A percentile compares a stretch with the other conserved stretches of the same genome.
Evolutionary conservation across 441 rosid species (phyloP).

Genomic region (Capsella rubella): DNA sequence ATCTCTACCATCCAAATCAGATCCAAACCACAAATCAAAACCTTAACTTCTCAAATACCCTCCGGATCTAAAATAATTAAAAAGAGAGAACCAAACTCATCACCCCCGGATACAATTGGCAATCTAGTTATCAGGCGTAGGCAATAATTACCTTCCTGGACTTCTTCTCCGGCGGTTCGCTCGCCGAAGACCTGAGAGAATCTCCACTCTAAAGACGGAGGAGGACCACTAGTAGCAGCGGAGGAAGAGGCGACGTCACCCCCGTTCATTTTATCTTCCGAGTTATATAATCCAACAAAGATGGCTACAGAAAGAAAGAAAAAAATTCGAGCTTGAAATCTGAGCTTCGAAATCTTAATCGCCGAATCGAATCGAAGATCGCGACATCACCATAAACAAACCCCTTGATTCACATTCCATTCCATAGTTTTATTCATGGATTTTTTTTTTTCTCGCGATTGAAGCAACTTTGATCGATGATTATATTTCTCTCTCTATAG

Average conservation of each 20-base stretch:
- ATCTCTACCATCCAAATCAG: constrained; percentile 42
- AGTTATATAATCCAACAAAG: constrained; percentile 27
- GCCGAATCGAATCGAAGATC: constrained; percentile 44
- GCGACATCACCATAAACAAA: constrained; percentile 38
- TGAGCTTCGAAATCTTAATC: constrained; percentile 46
- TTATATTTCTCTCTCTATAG: constrained; percentile 29
- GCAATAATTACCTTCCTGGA: constrained; percentile 62
- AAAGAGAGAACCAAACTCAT: constrained; percentile 8
- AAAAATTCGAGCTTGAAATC: constrained; percentile 43
- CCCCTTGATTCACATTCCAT: constrained; percentile 46
- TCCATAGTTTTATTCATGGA: constrained; percentile 29
- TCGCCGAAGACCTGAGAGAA: constrained; percentile 85
- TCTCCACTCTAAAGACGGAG: constrained; percentile 77
- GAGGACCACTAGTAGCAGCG: constrained; percentile 49
- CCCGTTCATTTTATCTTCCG: constrained; percentile 58
- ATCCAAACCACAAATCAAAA: constrained; percentile 44
- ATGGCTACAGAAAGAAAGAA: background rate
- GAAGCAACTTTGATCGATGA: constrained; percentile 42
- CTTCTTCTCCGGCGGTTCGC: constrained; percentile 77
- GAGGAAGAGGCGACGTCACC: constrained; percentile 64
- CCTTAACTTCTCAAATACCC: constrained; percentile 36
- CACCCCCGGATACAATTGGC: constrained; percentile 4
- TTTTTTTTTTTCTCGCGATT: constrained; percentile 28
- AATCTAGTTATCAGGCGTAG: constrained; percentile 9
- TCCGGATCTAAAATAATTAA: constrained; percentile 37